These are phyloP conservation scores for Nitzschia palea DNA, from an alignment of 108 stramenopile genomes.

Conservation along the genomic window DNA sequence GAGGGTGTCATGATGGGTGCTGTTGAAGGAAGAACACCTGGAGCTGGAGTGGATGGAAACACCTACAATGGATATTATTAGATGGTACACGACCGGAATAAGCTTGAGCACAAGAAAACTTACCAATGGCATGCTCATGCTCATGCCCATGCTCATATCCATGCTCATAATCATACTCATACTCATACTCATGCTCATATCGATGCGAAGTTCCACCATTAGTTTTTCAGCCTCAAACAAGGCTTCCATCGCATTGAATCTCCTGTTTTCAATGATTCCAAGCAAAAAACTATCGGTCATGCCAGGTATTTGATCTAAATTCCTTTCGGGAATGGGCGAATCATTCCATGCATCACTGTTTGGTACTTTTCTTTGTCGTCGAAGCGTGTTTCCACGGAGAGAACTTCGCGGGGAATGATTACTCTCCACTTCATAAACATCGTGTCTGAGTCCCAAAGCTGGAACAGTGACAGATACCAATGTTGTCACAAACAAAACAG, in stretches of 20 bases:
- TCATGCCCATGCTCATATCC: not conserved
- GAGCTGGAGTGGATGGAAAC: not conserved
- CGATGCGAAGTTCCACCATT: not conserved
- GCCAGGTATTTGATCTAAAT: not conserved
- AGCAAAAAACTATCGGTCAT: not conserved
- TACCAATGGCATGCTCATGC: slow-evolving; percentile 4
- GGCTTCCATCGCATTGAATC: slow-evolving; percentile 11
- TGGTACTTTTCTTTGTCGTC: not conserved
- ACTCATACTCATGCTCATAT: slow-evolving; percentile 10
- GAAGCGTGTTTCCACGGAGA: not conserved
- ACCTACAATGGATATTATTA: not conserved
- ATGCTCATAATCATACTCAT: slow-evolving; percentile 17
- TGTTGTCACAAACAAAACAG: too few relatives aligned
- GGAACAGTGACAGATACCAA: too few relatives aligned
- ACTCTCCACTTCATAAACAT: slow-evolving; percentile 4
- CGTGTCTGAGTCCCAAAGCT: not conserved
- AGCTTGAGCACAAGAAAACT: not conserved
- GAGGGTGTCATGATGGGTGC: not conserved
- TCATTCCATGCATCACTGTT: not conserved
- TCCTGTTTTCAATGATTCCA: not conserved
- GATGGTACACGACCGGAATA: not conserved
- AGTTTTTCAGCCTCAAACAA: slow-evolving; percentile 12
- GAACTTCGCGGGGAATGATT: not conserved
- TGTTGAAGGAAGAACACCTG: not conserved
- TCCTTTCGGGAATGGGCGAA: not conserved